Evolutionary conservation across 176 grass and related monocot species (phyloP).

Genomic region (Cenchrus purpureus): DNA sequence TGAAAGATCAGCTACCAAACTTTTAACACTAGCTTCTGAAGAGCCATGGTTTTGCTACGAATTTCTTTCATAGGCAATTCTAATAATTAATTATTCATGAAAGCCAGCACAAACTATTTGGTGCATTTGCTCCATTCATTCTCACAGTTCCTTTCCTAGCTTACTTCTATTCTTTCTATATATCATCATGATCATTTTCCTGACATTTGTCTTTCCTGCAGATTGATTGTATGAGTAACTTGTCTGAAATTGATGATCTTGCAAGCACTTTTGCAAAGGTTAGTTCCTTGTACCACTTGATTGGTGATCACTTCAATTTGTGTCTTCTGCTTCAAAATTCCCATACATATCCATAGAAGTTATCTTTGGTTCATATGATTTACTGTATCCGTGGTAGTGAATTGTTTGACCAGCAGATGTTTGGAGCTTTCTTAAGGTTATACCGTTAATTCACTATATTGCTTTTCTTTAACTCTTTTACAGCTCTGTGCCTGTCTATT

Average conservation of each 20-base stretch:
- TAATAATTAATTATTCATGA: background rate
- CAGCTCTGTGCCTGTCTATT: background rate
- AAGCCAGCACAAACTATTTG: background rate
- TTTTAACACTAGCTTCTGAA: background rate
- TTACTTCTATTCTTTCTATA: constrained; percentile 27
- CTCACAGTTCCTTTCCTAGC: background rate
- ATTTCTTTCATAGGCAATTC: constrained; percentile 18
- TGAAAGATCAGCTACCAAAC: background rate
- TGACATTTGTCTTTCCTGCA: constrained; percentile 53
- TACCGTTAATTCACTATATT: constrained; percentile 4
- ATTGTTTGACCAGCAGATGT: constrained; percentile 19
- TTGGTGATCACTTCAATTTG: constrained; percentile 15
- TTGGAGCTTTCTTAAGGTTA: constrained; percentile 26
- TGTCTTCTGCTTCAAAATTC: background rate
- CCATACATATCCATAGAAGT: background rate
- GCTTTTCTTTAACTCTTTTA: constrained; percentile 7
- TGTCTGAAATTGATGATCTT: constrained; percentile 91
- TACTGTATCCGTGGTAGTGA: constrained; percentile 26
- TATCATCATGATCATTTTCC: constrained; percentile 8
- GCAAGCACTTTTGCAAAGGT: constrained; percentile 95
- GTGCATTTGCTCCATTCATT: constrained; percentile 13
- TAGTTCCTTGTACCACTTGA: constrained; percentile 31
- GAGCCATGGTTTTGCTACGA: background rate
- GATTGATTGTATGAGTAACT: constrained; percentile 74
- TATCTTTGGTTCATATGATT: constrained; percentile 7